Base-by-base conservation (phyloP, 257 asterid genomes). In the Thymus mandschuricus region DNA sequence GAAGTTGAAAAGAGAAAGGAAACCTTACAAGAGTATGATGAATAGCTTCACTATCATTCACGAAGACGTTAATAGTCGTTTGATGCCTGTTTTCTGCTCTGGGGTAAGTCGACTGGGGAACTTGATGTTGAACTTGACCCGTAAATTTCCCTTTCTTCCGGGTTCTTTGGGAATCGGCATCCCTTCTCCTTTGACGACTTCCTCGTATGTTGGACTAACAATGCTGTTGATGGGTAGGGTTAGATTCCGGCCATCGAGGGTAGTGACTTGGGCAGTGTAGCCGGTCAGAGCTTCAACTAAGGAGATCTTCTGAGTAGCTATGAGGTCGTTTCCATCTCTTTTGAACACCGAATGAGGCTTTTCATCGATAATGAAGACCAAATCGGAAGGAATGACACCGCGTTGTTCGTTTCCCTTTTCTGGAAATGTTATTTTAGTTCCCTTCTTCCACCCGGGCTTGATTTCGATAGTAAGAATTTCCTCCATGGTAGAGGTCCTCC, bases 391-490 rank as follows among this genome's bases (percentile, higher is more conserved):
- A 67, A 91, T 89, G 78, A 80, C 80, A 31, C 96, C 97, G 60
- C 87, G 85, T 69, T 87, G 88, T 54, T 87, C 96, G 10, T 88
- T 85, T 68, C 98, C 98, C 75, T 90, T 93, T 74, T 93, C 96
- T 4, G 94, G 98, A 62, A 93, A 93, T 15, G 98, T 93, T 78
- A 93, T 87, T 71, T 93, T 93, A 8, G 98, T 93, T 54, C 98
- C 98, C 80, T 93, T 90, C 76, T 93, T 93, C 98, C 98, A 90
- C 12, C 98, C 98, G 6, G 98, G 96, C 75, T 86, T 93, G 8
- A 93, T 88, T 72, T 86, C 94, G 6, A 93, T 90, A 0, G 93
- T 81, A 51, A 90, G 87, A 60, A 90, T 82, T 80, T 93, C 98
- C 78, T 90, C 95, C 12, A 78, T 73, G 2, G 90, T 78, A 28